Percentiles rank a stretch among this genome's conserved stretches.
These are phyloP conservation scores for Elaphomyces granulatus DNA, from an alignment of 495 filamentous ascomycete genomes.

Conservation along the genomic window DNA sequence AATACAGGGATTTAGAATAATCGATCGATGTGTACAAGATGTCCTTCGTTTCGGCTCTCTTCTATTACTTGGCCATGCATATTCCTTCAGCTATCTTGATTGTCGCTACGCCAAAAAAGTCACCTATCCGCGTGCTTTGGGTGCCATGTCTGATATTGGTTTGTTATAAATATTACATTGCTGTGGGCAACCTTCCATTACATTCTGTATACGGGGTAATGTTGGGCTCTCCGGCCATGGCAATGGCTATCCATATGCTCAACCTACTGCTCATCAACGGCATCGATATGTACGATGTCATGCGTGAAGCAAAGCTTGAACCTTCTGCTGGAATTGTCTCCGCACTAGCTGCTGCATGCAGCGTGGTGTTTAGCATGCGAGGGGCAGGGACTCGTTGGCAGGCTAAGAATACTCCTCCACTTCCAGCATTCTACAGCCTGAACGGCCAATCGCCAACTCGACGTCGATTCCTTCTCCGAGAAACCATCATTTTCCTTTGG, in stretches of 20 bases:
- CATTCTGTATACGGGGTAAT: too few species aligned
- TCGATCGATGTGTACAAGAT: too few species aligned
- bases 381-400: constrained; percentile 7
- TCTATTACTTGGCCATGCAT: too few species aligned
- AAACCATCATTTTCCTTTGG: constrained; percentile 9
- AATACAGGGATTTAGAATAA: too few species aligned
- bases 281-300: background rate
- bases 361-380: background rate
- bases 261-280: background rate
- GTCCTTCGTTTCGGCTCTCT: too few species aligned
- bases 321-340: background rate
- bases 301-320: background rate
- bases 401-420: constrained; percentile 8
- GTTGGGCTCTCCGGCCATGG: too few species aligned
- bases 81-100: too few species aligned
- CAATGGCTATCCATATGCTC: background rate
- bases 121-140: too few species aligned
- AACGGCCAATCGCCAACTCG: background rate
- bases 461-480: constrained; percentile 8
- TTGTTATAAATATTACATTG: too few species aligned
- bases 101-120: too few species aligned
- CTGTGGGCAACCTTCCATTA: too few species aligned
- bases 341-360: background rate
- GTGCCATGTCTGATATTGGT: too few species aligned
- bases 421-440: constrained; percentile 8